These are phyloP conservation scores for Tylopilus sp. DNA, from an alignment of 1,284 basidiomycete genomes.

Conservation along the genomic window DNA sequence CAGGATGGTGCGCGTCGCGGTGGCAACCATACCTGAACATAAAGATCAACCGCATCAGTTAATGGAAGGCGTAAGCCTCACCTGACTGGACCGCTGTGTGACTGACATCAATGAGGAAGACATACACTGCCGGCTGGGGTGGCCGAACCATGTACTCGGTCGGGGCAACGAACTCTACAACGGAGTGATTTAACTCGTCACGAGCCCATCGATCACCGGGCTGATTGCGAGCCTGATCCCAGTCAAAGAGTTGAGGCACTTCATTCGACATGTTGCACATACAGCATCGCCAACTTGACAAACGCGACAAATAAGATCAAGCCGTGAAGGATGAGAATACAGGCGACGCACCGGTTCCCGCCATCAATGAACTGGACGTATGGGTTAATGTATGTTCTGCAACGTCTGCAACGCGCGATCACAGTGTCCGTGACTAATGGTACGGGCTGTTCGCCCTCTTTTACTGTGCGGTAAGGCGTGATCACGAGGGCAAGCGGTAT, in stretches of 20 bases:
- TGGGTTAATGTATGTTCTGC: constrained; percentile 98
- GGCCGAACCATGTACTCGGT: constrained; percentile 99
- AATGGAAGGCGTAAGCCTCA: constrained; percentile 26
- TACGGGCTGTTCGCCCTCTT: constrained; percentile 73
- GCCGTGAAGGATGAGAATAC: background rate
- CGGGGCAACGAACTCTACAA: constrained; percentile 96
- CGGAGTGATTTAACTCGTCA: constrained; percentile 89
- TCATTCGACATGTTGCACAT: constrained; percentile 99
- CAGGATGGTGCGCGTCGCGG: constrained; percentile 91
- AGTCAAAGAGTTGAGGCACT: constrained; percentile 98
- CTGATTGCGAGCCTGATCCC: constrained; percentile 92
- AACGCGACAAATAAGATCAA: constrained; percentile 11
- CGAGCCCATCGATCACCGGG: constrained; percentile 95
- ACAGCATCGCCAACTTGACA: constrained; percentile 89
- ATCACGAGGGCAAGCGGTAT: constrained; percentile 89
- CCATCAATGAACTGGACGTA: constrained; percentile 99
- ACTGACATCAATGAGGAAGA: constrained; percentile 97
- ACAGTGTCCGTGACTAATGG: constrained; percentile 92
- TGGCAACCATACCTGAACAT: constrained; percentile 88
- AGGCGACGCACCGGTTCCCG: constrained; percentile 71
- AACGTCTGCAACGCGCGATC: constrained; percentile 95
- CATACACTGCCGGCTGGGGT: constrained; percentile 95
- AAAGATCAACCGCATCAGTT: constrained; percentile 4
- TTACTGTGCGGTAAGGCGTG: constrained; percentile 86
- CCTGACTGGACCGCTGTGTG: constrained; percentile 87